Evolutionary conservation across 106 monocot genomes (phyloP).

Genomic region (Cymbidium sinense): DNA sequence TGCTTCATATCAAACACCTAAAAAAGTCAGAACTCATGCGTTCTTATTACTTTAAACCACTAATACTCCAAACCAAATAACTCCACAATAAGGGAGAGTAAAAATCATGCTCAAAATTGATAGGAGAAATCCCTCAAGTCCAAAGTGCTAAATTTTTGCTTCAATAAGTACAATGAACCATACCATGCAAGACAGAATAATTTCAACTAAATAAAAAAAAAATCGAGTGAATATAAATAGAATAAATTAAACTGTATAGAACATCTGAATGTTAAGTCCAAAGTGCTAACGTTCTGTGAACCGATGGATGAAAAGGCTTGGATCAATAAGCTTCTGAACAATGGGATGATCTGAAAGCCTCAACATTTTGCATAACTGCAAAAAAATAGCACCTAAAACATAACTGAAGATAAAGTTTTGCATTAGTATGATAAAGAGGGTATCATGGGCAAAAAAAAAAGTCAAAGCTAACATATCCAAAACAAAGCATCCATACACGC

Average conservation of each 20-base stretch:
- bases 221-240: too few species aligned
- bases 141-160: neutral
- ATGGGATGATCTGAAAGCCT: conserved; percentile 77
- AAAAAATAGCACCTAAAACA: conserved; percentile 93
- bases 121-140: neutral
- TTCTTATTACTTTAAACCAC: too few species aligned
- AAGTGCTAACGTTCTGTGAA: conserved; percentile 70
- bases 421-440: conserved; percentile 10
- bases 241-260: neutral
- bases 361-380: conserved; percentile 80
- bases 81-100: neutral
- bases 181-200: neutral
- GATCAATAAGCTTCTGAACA: conserved; percentile 79
- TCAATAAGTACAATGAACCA: neutral
- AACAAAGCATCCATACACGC: conserved; percentile 55
- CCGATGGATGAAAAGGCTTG: conserved; percentile 84
- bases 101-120: neutral
- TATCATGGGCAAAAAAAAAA: neutral
- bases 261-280: neutral
- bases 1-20: too few species aligned
- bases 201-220: too few species aligned
- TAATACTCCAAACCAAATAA: neutral
- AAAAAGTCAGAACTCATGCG: neutral
- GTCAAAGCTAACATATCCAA: neutral
- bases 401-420: conserved; percentile 64